Percentiles rank a stretch among this genome's conserved stretches.
These are phyloP conservation scores for Eucalyptus globulus DNA, from an alignment of 345 rosid species.

Conservation along the genomic window DNA sequence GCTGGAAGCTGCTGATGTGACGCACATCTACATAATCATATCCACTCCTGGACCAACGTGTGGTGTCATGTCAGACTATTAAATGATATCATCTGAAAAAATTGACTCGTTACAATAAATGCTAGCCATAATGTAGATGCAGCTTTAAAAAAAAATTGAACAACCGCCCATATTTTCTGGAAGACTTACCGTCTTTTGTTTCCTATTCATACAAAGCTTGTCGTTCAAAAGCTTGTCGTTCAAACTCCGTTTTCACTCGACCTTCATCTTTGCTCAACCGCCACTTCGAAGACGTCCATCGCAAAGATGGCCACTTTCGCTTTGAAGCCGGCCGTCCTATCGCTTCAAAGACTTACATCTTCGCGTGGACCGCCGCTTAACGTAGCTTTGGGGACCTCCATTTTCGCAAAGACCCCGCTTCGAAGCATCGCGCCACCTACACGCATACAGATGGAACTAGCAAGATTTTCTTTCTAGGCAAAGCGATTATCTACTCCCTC, in stretches of 20 bases:
- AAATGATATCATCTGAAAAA: neutral
- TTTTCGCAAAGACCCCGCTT: neutral
- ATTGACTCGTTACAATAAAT: neutral
- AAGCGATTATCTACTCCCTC: neutral
- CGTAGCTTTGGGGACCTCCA: neutral
- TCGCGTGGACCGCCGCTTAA: neutral
- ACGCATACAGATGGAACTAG: neutral
- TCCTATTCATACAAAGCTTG: neutral
- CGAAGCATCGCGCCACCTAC: neutral
- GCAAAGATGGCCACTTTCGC: neutral
- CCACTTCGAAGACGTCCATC: neutral
- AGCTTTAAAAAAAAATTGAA: neutral
- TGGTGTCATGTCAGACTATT: neutral
- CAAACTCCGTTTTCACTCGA: neutral
- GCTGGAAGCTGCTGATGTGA: fast-evolving
- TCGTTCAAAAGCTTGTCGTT: neutral
- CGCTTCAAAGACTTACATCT: neutral
- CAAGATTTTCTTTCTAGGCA: neutral
- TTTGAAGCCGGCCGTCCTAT: neutral
- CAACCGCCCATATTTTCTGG: neutral
- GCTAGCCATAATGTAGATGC: neutral
- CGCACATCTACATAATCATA: fast-evolving
- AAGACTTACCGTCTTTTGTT: neutral
- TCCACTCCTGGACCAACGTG: neutral
- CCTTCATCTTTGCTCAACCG: neutral